Evolutionary conservation across 2,329 filamentous ascomycete genomes (phyloP).

Genomic region (Cladophialophora psammophila): DNA sequence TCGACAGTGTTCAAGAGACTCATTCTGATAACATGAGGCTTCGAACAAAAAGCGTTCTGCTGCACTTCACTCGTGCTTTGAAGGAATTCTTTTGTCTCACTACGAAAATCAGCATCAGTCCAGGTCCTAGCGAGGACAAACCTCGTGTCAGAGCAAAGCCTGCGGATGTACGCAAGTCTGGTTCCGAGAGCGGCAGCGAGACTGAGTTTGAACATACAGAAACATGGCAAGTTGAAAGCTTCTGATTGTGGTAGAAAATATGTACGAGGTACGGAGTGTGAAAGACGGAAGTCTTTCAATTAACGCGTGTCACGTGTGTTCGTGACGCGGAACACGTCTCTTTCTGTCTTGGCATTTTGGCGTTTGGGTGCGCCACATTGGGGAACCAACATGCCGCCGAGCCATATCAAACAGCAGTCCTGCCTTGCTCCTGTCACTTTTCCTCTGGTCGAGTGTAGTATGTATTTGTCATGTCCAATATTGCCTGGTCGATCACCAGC

Average conservation of each 20-base stretch:
- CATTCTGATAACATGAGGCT: background rate
- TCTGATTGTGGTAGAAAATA: too few species aligned
- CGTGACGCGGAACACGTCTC: background rate
- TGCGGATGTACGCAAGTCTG: too few species aligned
- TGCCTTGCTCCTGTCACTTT: background rate
- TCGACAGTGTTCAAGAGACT: background rate
- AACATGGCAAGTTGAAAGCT: too few species aligned
- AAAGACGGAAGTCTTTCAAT: background rate
- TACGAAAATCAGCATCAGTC: background rate
- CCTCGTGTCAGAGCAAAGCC: too few species aligned
- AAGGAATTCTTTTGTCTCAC: background rate
- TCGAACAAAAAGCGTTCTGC: background rate
- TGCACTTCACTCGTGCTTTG: background rate
- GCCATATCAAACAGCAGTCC: background rate
- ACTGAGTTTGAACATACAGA: too few species aligned
- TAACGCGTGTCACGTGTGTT: background rate
- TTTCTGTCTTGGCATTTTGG: background rate
- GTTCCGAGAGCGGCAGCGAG: too few species aligned
- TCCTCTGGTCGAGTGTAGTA: background rate
- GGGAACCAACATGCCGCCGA: background rate
- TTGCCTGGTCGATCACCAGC: conserved; percentile 33
- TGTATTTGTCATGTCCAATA: conserved; percentile 22
- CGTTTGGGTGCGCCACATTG: background rate
- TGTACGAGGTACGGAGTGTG: too few species aligned
- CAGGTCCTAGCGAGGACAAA: too few species aligned